These are phyloP conservation scores for Salvia sclarea DNA, from an alignment of 305 asterid genomes.

Conservation along the genomic window DNA sequence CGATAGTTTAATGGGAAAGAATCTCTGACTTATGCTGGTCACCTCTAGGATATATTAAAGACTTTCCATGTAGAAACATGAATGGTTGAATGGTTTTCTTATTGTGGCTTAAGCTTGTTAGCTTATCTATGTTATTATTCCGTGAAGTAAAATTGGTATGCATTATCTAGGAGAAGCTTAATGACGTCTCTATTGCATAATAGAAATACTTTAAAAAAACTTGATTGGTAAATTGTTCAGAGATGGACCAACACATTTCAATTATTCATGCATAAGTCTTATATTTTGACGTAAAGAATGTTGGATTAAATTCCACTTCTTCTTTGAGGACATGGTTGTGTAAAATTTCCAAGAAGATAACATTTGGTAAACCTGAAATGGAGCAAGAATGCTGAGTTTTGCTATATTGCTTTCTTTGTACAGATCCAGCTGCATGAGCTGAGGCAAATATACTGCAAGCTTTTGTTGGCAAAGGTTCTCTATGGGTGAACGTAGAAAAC, in stretches of 20 bases:
- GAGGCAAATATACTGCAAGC: slow-evolving; percentile 27
- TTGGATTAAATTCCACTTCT: slow-evolving; percentile 17
- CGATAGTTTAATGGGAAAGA: not conserved
- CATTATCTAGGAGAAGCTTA: slow-evolving; percentile 5
- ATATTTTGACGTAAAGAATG: not conserved
- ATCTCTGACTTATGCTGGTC: not conserved
- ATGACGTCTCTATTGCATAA: not conserved
- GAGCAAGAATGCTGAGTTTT: slow-evolving; percentile 1
- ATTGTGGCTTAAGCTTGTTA: too few relatives aligned
- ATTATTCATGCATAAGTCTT: slow-evolving; percentile 15
- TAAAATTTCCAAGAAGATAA: slow-evolving; percentile 3
- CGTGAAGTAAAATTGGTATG: slow-evolving; percentile 9
- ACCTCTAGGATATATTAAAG: slow-evolving; percentile 1
- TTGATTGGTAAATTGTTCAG: not conserved
- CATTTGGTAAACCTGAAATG: not conserved
- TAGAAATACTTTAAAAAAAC: not conserved
- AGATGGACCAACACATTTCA: not conserved
- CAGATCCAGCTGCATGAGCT: slow-evolving; percentile 50
- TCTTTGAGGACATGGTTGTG: slow-evolving; percentile 8
- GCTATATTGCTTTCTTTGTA: slow-evolving; percentile 35
- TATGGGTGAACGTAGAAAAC: slow-evolving; percentile 79
- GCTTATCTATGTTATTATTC: too few relatives aligned
- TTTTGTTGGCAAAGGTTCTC: slow-evolving; percentile 37
- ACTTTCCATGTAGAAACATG: too few relatives aligned
- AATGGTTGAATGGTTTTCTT: too few relatives aligned